A percentile compares a stretch with the other conserved stretches of the same genome.
phyloP scores from a whole-genome alignment of 208 protist genomes.

The Leishmania tropica region DNA sequence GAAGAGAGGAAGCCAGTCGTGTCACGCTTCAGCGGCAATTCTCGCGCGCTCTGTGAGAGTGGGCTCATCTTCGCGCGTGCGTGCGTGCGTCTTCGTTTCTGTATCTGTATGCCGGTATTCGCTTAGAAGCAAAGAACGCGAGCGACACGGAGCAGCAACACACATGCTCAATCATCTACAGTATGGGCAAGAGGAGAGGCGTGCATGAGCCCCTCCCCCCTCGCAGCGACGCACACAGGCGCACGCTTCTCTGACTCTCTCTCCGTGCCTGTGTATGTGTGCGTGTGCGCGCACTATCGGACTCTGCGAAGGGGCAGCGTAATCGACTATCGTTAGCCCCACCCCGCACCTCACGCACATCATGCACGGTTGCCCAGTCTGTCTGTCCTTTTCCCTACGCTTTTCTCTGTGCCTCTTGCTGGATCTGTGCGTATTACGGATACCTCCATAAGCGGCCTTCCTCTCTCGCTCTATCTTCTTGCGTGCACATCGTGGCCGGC shows the following conservation, averaged over 20 bases:
- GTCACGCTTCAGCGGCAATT: neutral
- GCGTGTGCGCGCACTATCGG: neutral
- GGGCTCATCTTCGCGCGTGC: neutral
- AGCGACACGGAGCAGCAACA: neutral
- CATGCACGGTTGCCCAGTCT: neutral
- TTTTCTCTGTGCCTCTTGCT: neutral
- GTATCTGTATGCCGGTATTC: neutral
- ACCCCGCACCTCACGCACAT: neutral
- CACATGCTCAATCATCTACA: neutral
- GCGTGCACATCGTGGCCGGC: too few relatives aligned
- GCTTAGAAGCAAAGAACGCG: neutral
- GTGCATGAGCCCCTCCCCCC: neutral
- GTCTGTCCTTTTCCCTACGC: too few relatives aligned
- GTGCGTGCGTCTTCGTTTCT: neutral
- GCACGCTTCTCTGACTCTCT: neutral
- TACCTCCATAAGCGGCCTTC: neutral
- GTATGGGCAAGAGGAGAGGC: neutral
- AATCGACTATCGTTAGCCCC: too few relatives aligned
- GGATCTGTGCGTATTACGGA: neutral
- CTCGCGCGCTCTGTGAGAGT: neutral
- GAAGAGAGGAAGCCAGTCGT: neutral
- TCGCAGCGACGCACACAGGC: neutral
- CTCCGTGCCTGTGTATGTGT: constrained; percentile 1
- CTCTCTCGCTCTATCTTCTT: neutral
- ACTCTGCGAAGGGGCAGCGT: neutral